Base-by-base conservation (phyloP, 2,329 filamentous ascomycete species). In the Colletotrichum salicis region DNA sequence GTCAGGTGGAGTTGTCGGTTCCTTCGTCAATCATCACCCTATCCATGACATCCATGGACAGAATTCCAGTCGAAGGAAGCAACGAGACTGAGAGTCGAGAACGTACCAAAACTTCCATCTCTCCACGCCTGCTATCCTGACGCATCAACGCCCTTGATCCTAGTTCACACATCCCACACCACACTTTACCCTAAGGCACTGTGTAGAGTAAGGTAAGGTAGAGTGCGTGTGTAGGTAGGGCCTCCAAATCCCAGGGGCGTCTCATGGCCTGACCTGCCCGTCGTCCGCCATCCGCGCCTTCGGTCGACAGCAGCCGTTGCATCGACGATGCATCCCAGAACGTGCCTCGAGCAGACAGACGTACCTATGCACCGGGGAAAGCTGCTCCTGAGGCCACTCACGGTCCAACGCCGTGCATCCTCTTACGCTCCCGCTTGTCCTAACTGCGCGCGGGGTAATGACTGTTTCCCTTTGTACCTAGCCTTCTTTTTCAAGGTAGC, bases 361-460 rank as follows among this genome's bases (percentile, higher is more conserved):
- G 41, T 48, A 22, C 41, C 41, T n/a, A 19, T 48, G 19, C 41
- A 58, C 41, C 15, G 15, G 41, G 37, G 22, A 61, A 35, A 29
- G 64, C 35, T 57, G 52, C 41, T 48, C 13, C 22, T 22, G 6
- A 55, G 41, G 41, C 68, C 58, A 71, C 63, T 62, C 64, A 62
- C n/a, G 37, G 29, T 2, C 58, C 22, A 24, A 41, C n/a, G 24
- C 52, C 58, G 19, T 48, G n/a, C 59, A 52, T 51, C 24, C 45
- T 67, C 24, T 60, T 48, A 54, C 19, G 29, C 55, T 55, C 27
- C 45, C 33, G 54, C 35, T 68, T 62, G 58, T 35, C 52, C 58
- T 58, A 59, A 6, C 58, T 63, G 54, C 54, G 54, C 60, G 69
- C 58, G 64, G 69, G 64, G 69, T 68, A 71, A 71, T 57, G 2